Evolutionary conservation across 192 early-diverging fungal species (phyloP).

Genomic region (Gigaspora rosea): DNA sequence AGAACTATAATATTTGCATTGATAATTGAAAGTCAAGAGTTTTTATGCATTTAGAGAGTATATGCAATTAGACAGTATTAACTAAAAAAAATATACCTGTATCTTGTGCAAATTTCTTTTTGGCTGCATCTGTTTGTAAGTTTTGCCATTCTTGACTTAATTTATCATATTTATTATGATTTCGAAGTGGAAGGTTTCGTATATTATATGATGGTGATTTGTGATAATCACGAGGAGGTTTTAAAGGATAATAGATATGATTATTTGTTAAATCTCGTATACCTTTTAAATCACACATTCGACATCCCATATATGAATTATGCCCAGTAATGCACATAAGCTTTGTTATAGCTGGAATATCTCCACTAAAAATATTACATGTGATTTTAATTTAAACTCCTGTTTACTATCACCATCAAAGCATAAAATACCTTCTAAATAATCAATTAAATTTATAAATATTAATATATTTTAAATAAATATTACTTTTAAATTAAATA

Average conservation of each 20-base stretch:
- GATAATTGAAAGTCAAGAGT: too few relatives aligned
- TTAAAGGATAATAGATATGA: conserved; percentile 1
- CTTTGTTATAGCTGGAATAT: neutral
- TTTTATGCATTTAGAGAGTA: too few relatives aligned
- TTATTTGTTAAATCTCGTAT: neutral
- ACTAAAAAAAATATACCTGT: neutral
- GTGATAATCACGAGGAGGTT: neutral
- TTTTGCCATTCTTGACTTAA: neutral
- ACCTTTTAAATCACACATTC: neutral
- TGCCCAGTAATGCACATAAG: neutral
- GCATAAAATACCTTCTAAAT: too few relatives aligned
- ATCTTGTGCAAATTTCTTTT: neutral
- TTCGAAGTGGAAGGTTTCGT: too few relatives aligned
- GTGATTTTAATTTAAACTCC: too few relatives aligned
- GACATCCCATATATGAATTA: conserved; percentile 3
- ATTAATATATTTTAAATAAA: too few relatives aligned
- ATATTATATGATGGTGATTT: neutral
- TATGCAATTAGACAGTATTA: too few relatives aligned
- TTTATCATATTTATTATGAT: too few relatives aligned
- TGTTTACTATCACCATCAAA: too few relatives aligned
- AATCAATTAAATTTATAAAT: too few relatives aligned
- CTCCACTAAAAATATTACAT: too few relatives aligned
- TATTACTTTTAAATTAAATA: neutral
- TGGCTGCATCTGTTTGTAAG: neutral
- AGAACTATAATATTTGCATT: too few relatives aligned